These are phyloP conservation scores for Curvularia hawaiiensis DNA, from an alignment of 2,329 filamentous ascomycete species.

Conservation along the genomic window DNA sequence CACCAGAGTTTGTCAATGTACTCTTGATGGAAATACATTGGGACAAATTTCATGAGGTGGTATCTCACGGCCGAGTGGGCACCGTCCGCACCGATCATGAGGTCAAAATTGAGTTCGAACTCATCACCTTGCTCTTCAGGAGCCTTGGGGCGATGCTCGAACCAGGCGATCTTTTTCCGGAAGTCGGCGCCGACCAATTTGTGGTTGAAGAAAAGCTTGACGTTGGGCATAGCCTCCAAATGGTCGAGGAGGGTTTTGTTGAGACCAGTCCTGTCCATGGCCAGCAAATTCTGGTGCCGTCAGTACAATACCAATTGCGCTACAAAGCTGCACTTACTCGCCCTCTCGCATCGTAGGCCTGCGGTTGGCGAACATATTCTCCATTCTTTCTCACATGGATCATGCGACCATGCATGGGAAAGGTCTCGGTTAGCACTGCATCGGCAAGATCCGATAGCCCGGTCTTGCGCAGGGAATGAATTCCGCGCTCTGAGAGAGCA, in stretches of 20 bases:
- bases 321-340: constrained; percentile 63
- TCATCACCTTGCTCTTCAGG: constrained; percentile 55
- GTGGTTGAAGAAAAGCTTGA: constrained; percentile 90
- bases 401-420: constrained; percentile 97
- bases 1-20: constrained; percentile 99
- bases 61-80: constrained; percentile 91
- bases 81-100: constrained; percentile 93
- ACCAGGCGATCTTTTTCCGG: constrained; percentile 79
- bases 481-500: constrained; percentile 89
- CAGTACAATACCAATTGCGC: constrained; percentile 6
- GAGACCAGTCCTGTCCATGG: constrained; percentile 81
- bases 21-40: constrained; percentile 89
- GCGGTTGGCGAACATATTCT: constrained; percentile 74
- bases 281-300: constrained; percentile 72
- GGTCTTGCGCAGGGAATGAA: constrained; percentile 80
- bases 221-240: constrained; percentile 82
- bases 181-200: constrained; percentile 93
- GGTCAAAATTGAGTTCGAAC: constrained; percentile 84
- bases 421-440: constrained; percentile 74
- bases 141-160: constrained; percentile 62
- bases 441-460: constrained; percentile 71
- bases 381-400: constrained; percentile 78
- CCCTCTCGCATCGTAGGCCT: constrained; percentile 88
- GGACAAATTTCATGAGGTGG: constrained; percentile 93
- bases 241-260: constrained; percentile 86